Evolutionary conservation across 768 basidiomycete species (phyloP).

Genomic region (Rhizopogon salebrosus): DNA sequence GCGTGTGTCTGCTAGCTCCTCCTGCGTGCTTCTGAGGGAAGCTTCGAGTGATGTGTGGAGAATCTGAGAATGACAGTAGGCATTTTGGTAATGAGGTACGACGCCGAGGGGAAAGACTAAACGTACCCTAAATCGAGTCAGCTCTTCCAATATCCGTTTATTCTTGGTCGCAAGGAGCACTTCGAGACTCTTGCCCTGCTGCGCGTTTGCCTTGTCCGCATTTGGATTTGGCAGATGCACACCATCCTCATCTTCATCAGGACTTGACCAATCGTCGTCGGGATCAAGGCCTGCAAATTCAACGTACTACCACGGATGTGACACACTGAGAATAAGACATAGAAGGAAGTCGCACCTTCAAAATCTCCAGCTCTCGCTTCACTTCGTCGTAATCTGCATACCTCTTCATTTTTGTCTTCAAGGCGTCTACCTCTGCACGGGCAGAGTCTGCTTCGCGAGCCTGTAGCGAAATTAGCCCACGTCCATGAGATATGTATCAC

Average conservation of each 20-base stretch:
- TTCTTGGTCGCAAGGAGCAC: slow-evolving; percentile 91
- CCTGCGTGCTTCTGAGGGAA: slow-evolving; percentile 51
- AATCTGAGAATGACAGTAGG: slow-evolving; percentile 43
- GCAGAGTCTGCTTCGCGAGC: not conserved
- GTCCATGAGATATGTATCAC: not conserved
- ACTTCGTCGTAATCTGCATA: slow-evolving; percentile 93
- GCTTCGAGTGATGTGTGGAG: slow-evolving; percentile 77
- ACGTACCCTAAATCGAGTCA: slow-evolving; percentile 83
- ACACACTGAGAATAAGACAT: not conserved
- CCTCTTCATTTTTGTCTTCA: slow-evolving; percentile 64
- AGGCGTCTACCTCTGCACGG: slow-evolving; percentile 53
- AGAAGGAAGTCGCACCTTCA: slow-evolving; percentile 67
- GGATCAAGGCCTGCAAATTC: slow-evolving; percentile 89
- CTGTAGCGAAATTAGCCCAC: not conserved
- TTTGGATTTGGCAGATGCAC: slow-evolving; percentile 85
- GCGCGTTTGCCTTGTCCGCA: slow-evolving; percentile 72
- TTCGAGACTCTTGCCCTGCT: slow-evolving; percentile 81
- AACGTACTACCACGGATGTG: slow-evolving; percentile 61
- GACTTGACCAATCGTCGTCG: slow-evolving; percentile 39
- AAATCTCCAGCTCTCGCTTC: slow-evolving; percentile 95
- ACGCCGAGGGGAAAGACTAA: not conserved
- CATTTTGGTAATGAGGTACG: not conserved
- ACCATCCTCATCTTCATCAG: slow-evolving; percentile 41
- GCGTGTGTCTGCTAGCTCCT: slow-evolving; percentile 52
- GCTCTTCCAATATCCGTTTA: slow-evolving; percentile 84